phyloP scores from a whole-genome alignment of 768 basidiomycete species.

The Crepidotus variabilis region DNA sequence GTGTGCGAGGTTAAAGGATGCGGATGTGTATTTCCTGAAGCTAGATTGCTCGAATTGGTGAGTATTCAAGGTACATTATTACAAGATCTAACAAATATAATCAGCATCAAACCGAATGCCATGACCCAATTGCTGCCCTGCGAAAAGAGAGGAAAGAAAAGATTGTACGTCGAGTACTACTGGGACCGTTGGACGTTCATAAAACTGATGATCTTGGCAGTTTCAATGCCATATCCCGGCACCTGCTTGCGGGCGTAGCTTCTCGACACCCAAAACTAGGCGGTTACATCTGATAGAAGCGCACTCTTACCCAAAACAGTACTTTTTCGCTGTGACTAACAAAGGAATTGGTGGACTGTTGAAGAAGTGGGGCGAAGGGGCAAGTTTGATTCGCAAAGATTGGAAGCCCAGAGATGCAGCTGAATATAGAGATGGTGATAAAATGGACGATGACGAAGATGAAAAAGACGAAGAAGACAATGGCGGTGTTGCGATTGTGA shows the following conservation, averaged over 20 bases:
- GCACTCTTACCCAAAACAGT: slow-evolving; percentile 85
- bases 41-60: slow-evolving; percentile 73
- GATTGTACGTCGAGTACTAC: slow-evolving; percentile 59
- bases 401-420: slow-evolving; percentile 51
- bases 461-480: slow-evolving; percentile 16
- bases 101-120: slow-evolving; percentile 83
- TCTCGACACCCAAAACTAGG: slow-evolving; percentile 70
- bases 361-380: slow-evolving; percentile 81
- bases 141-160: slow-evolving; percentile 80
- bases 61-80: slow-evolving; percentile 27
- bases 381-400: slow-evolving; percentile 67
- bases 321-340: slow-evolving; percentile 89
- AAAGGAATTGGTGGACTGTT: slow-evolving; percentile 83
- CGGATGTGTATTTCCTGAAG: slow-evolving; percentile 83
- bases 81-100: slow-evolving; percentile 1
- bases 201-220: slow-evolving; percentile 26
- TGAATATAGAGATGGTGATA: slow-evolving; percentile 23
- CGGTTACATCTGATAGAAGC: slow-evolving; percentile 78
- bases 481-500: slow-evolving; percentile 15
- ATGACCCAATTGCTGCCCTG: slow-evolving; percentile 80
- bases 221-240: slow-evolving; percentile 74
- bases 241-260: slow-evolving; percentile 50
- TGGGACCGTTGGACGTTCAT: not conserved
- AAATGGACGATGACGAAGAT: slow-evolving; percentile 24
- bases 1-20: slow-evolving; percentile 72